phyloP scores from a whole-genome alignment of 768 basidiomycete species.

The Russula vinacea region DNA sequence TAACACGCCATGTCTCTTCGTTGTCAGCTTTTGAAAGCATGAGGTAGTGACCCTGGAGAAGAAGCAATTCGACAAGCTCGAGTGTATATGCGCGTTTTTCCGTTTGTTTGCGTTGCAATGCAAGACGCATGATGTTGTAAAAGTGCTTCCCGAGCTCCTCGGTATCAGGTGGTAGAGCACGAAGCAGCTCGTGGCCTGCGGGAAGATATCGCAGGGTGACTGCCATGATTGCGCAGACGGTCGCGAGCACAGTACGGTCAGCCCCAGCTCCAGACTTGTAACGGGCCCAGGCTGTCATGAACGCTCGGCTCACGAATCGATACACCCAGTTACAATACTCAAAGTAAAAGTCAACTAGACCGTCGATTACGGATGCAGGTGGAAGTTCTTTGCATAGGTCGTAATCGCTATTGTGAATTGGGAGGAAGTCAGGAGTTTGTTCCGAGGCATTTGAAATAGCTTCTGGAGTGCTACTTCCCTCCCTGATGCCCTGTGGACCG shows the following conservation, averaged over 20 bases:
- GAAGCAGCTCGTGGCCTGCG: conserved; percentile 57
- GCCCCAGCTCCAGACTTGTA: conserved; percentile 65
- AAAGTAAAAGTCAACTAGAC: conserved; percentile 72
- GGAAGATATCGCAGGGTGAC: conserved; percentile 73
- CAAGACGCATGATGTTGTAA: conserved; percentile 64
- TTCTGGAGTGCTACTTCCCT: conserved; percentile 6
- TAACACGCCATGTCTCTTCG: conserved; percentile 70
- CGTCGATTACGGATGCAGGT: conserved; percentile 63
- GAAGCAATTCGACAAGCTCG: conserved; percentile 65
- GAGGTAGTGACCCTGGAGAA: conserved; percentile 65
- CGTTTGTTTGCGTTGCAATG: conserved; percentile 57
- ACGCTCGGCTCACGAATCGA: conserved; percentile 65
- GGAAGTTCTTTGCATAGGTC: conserved; percentile 70
- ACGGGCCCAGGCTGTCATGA: conserved; percentile 63
- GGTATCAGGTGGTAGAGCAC: conserved; percentile 44
- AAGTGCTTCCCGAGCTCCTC: conserved; percentile 64
- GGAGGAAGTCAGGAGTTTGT: conserved; percentile 43
- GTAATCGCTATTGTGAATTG: conserved; percentile 59
- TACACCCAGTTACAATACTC: conserved; percentile 89
- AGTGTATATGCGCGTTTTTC: conserved; percentile 53
- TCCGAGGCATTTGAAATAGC: conserved; percentile 15
- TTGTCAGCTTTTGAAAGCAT: conserved; percentile 63
- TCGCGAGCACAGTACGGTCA: conserved; percentile 68
- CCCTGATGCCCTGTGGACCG: conserved; percentile 36
- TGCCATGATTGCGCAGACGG: conserved; percentile 71